Conservation (phyloP, 2,329 filamentous ascomycete species). For the Ceratocystis variospora region DNA sequence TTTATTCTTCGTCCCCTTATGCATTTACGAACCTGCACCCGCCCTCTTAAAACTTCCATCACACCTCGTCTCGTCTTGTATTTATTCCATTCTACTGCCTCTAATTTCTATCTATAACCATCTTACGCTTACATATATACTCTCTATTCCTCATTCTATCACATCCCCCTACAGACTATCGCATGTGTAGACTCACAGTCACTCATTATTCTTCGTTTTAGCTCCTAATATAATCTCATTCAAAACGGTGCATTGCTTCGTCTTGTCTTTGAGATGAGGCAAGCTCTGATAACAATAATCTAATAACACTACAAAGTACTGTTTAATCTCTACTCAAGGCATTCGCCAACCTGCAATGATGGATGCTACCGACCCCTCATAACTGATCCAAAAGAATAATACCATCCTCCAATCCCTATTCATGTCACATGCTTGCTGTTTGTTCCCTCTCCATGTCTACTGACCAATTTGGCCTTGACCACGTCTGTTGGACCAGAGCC, state of each 20-base stretch:
- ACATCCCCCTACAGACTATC: background rate
- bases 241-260: background rate
- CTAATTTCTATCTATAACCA: background rate
- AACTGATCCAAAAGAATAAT: background rate
- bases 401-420: background rate
- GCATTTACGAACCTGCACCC: background rate
- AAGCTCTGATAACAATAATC: background rate
- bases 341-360: background rate
- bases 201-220: background rate
- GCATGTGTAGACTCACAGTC: background rate
- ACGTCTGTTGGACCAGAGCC: background rate
- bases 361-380: background rate
- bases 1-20: background rate
- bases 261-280: background rate
- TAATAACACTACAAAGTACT: constrained; percentile 4
- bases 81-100: background rate
- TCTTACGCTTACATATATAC: background rate
- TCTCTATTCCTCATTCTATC: background rate
- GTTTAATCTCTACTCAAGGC: background rate
- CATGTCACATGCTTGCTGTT: background rate
- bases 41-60: background rate
- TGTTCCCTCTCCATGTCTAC: background rate
- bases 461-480: background rate
- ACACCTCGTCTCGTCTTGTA: background rate
- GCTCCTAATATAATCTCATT: background rate